Percentiles rank a stretch among this genome's conserved stretches.
Evolutionary conservation across 2,329 filamentous ascomycete species (phyloP).

Genomic region (Hypoxylon sp.): DNA sequence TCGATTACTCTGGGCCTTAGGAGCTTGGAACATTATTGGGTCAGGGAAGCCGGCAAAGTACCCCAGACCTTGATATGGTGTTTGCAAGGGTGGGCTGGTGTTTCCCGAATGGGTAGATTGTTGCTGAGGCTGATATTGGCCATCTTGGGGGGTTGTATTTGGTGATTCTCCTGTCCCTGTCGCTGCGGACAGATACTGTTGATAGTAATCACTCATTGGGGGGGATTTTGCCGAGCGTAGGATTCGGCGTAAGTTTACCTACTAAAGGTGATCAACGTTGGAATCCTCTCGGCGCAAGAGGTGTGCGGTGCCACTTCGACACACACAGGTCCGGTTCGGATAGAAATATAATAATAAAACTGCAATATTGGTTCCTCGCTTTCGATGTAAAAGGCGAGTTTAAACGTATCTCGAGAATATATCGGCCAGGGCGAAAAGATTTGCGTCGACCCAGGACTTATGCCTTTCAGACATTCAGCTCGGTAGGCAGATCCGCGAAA

Average conservation of each 20-base stretch:
- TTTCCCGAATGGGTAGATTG: conserved; percentile 45
- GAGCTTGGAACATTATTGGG: conserved; percentile 56
- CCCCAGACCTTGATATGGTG: conserved; percentile 57
- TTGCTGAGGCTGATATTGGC: conserved; percentile 49
- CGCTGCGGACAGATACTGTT: conserved; percentile 63
- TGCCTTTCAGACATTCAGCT: conserved; percentile 19
- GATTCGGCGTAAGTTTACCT: conserved; percentile 17
- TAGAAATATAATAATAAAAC: conserved; percentile 13
- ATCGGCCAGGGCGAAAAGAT: neutral
- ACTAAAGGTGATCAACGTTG: conserved; percentile 13
- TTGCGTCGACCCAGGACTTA: conserved; percentile 10
- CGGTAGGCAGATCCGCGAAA: conserved; percentile 5
- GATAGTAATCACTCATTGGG: conserved; percentile 65
- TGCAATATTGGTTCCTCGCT: conserved; percentile 9
- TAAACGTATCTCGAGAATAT: conserved; percentile 11
- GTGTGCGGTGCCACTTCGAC: conserved; percentile 14
- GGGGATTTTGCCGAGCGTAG: conserved; percentile 24
- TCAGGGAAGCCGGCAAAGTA: conserved; percentile 62
- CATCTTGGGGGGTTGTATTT: conserved; percentile 52
- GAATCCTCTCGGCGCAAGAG: conserved; percentile 14
- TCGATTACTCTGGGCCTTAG: conserved; percentile 55
- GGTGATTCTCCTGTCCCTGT: conserved; percentile 53
- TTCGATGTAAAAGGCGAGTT: conserved; percentile 1
- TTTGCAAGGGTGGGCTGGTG: conserved; percentile 48
- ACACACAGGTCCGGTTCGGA: conserved; percentile 5